Base-by-base conservation (phyloP, 257 asterid species). In the Scutellaria barbata region DNA sequence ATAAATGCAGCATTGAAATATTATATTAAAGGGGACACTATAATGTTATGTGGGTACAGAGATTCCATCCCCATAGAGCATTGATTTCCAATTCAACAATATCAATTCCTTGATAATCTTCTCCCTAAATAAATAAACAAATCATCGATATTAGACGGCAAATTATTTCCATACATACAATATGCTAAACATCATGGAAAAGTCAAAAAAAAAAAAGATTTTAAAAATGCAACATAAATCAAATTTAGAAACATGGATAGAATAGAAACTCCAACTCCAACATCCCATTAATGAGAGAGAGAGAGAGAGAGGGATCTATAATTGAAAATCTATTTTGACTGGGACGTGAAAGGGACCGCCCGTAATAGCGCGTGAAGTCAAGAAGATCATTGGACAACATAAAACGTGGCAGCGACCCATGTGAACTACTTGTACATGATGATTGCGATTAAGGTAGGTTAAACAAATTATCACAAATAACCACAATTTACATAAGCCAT, bases 321-420 rank as follows among this genome's bases (percentile, higher is more conserved):
- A 18, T 57, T 37, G 33, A 8, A 41, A 13, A 61, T 33, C 55
- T 55, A 70, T 37, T 69, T 75, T 73, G 81, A 76, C 79, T 66
- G 77, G 68, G 42, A 64, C 79, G 84, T 82, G 80, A 8, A 52
- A 30, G 66, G 41, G 73, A 82, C 78, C 74, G 58, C 35, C 16
- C 63, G 56, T 55, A 8, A 45, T 54, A 59, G 77, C 83, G 83
- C 77, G 77, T 82, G 75, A 52, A 22, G 10, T 1, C 1, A 12
- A 9, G 2, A 58, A 46, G 65, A 54, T 63, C 51, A 63, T 37
- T 56, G 50, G 10, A 14, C n/a, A 40, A 20, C 45, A 62, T 5
- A n/a, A 71, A 74, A 76, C 81, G 79, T 81, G 85, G 68, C 79
- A 55, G 0, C 5, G n/a, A 60, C 42, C 68, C 63, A 73, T 73